Evolutionary conservation across 305 asterid genomes (phyloP).

Genomic region (Ajuga reptans): DNA sequence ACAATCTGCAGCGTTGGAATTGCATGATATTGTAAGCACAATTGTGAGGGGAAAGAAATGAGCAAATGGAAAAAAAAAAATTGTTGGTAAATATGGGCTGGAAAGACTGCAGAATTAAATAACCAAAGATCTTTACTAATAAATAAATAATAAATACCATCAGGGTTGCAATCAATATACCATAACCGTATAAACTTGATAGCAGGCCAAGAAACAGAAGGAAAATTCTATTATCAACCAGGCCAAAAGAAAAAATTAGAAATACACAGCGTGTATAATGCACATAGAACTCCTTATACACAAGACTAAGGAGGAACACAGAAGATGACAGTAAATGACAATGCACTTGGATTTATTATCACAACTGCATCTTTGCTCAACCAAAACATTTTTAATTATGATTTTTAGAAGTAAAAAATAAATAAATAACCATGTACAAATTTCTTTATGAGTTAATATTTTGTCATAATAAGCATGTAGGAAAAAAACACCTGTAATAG

Average conservation of each 20-base stretch:
- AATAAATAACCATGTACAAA: neutral
- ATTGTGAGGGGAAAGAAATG: neutral
- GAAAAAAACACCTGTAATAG: conserved; percentile 68
- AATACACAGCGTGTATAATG: neutral
- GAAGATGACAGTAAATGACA: neutral
- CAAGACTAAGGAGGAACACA: neutral
- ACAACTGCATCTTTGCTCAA: neutral
- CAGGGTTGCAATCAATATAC: neutral
- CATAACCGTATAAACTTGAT: neutral
- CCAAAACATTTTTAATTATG: neutral
- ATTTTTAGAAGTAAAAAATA: too few species aligned
- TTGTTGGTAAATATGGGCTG: too few species aligned
- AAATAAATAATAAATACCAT: too few species aligned
- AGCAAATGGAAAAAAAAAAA: neutral
- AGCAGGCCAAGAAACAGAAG: neutral
- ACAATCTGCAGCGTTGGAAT: neutral
- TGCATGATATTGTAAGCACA: neutral
- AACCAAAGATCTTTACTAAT: neutral
- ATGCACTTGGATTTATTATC: neutral
- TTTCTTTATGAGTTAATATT: neutral
- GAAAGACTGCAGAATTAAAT: neutral
- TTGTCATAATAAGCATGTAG: neutral
- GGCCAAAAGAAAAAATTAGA: neutral
- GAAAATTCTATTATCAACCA: neutral
- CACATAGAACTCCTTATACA: neutral